Percentiles rank a stretch among this genome's conserved stretches.
Conservation (phyloP, 2,329 filamentous ascomycete species). For the Boeremia exigua region DNA sequence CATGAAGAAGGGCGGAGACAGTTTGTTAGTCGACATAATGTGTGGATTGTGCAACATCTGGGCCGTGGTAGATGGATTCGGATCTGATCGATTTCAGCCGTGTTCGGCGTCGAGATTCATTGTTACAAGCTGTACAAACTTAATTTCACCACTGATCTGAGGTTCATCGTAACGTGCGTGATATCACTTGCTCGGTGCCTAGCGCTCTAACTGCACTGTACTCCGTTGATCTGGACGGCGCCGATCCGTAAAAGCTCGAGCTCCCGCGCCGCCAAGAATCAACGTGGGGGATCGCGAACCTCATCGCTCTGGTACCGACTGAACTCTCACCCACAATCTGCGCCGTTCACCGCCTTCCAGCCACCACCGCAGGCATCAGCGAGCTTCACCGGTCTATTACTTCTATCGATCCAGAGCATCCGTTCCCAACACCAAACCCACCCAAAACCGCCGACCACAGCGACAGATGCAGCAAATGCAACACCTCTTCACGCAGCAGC, state of each 20-base stretch:
- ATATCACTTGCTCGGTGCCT: background rate
- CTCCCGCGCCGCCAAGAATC: slow-evolving; percentile 27
- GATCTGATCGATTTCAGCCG: background rate
- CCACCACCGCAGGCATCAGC: slow-evolving; percentile 18
- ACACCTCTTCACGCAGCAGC: slow-evolving; percentile 69
- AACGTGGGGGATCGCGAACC: slow-evolving; percentile 31
- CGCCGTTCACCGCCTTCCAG: slow-evolving; percentile 20
- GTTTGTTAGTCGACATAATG: slow-evolving; percentile 3
- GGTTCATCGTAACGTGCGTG: background rate
- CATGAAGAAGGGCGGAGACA: background rate
- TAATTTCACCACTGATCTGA: background rate
- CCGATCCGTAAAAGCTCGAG: slow-evolving; percentile 31
- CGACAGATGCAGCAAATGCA: slow-evolving; percentile 53
- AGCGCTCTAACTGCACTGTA: slow-evolving; percentile 4
- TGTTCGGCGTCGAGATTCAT: background rate
- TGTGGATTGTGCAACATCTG: slow-evolving; percentile 7
- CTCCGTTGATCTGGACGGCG: slow-evolving; percentile 23
- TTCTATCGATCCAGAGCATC: slow-evolving; percentile 11
- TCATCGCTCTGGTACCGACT: slow-evolving; percentile 34
- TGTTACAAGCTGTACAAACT: background rate
- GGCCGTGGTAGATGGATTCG: background rate
- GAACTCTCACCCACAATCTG: slow-evolving; percentile 24
- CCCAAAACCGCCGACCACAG: slow-evolving; percentile 16
- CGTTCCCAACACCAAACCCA: slow-evolving; percentile 12
- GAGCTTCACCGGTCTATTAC: slow-evolving; percentile 13